Base-by-base conservation (phyloP, 495 filamentous ascomycete genomes). In the Staphylotrichum longicolle region DNA sequence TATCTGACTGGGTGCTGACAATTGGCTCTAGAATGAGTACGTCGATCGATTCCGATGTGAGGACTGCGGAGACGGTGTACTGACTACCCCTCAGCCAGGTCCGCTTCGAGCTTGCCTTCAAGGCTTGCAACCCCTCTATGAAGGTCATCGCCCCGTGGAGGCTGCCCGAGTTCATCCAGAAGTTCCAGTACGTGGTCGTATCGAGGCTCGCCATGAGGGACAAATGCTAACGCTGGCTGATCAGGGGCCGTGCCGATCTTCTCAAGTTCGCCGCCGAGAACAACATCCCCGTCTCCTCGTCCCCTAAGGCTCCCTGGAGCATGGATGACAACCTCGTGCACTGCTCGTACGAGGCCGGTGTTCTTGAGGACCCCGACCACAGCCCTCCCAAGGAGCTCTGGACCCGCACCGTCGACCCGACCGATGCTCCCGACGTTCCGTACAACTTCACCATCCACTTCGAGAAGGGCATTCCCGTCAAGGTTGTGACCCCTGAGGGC, bases 321-420 rank as follows among this genome's bases (percentile, higher is more conserved):
- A 89, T 89, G 85, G 91, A 95, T 64, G 90, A 91, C 76, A 96
- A 96, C 80, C 78, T 94, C 61, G 91, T 91, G 30, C 93, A 96
- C 76, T 96, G 91, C 83, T 84, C 79, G 51, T 97, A 96, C 72
- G 92, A 96, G 80, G 89, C 88, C 52, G 93, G 93, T 63, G 87
- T 86, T 58, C 79, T 90, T 47, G 88, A 91, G 76, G 82, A 90
- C 70, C 85, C 82, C 44, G 76, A 86, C 67, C 73, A 78, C 57
- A 77, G 81, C 10, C 84, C 91, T 37, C 88, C 90, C 58, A 78
- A 83, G 63, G 86, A 96, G 68, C 90, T 95, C 84, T 96, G 92
- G 92, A 93, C 85, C 68, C 76, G 82, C 67, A 96, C 92, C 58
- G 77, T 85, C 61, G 89, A 91, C 70, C 92, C 91, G 40, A 64